Base-by-base conservation (phyloP, 2,329 filamentous ascomycete species). In the Pyricularia grisea region DNA sequence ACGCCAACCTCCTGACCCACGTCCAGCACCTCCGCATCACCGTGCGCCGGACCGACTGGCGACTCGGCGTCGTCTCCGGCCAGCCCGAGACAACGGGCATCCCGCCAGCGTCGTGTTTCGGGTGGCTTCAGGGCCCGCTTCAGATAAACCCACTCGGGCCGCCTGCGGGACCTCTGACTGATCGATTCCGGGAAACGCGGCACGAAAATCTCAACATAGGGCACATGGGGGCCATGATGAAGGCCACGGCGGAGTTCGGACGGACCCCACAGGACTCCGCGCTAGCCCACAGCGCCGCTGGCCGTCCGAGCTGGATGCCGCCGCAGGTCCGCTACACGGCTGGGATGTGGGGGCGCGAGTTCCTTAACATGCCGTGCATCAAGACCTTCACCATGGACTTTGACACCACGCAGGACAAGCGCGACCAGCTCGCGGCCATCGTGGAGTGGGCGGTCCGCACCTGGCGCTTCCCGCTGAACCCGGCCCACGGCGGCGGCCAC, bases 371-470 rank as follows among this genome's bases (percentile, higher is more conserved):
- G 67, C 55, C 55, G n/a, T 36, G 36, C 28, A 58, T 68, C 14
- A 58, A 68, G n/a, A 68, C 67, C 67, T 63, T 68, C 66, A 63
- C 50, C 55, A 67, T 67, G 66, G 66, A 67, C 20, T 67, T 67
- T 33, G 66, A 67, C 28, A 23, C 66, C 20, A 60, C 27, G 14
- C 23, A 67, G 28, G 36, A 61, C 23, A 33, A 31, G 55, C 66
- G 27, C 14, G 55, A 36, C 9, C 20, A 63, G 55, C 67, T 68
- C 27, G 55, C 55, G 10, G 14, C 14, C 10, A 68, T 68, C 6
- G 55, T 68, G 27, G 28, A 63, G 28, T 68, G 55, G 55, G 67
- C 28, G 2, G 58, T 61, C 14, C 27, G 55, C 20, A 36, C 67
- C 20, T 63, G 67, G 67, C 67, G 67, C 17, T 17, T 63, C 17